These are phyloP conservation scores for Aspergillus sp. DNA, from an alignment of 2,329 filamentous ascomycete genomes.

Conservation along the genomic window DNA sequence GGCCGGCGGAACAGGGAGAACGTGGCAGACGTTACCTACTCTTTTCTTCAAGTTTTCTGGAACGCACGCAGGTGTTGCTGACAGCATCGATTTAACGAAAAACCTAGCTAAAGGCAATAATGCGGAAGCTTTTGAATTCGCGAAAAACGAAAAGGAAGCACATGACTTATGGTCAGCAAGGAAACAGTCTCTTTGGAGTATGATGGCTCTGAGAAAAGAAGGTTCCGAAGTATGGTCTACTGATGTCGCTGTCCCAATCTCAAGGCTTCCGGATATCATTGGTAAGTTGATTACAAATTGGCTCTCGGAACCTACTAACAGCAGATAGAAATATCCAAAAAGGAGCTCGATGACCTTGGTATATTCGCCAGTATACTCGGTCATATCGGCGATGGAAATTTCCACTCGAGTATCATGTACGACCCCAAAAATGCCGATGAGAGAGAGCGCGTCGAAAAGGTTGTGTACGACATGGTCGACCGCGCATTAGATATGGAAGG, in stretches of 20 bases:
- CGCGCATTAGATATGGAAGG: conserved; percentile 93
- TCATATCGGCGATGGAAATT: conserved; percentile 92
- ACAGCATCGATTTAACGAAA: conserved; percentile 71
- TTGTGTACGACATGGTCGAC: conserved; percentile 86
- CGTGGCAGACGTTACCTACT: conserved; percentile 42
- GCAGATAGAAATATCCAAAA: conserved; percentile 72
- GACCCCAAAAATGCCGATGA: conserved; percentile 69
- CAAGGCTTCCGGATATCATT: conserved; percentile 62
- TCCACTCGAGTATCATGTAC: conserved; percentile 91
- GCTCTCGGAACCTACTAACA: conserved; percentile 14
- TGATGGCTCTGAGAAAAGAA: conserved; percentile 56
- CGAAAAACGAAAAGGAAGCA: conserved; percentile 53
- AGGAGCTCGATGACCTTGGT: conserved; percentile 81
- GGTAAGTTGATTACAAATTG: conserved; percentile 34
- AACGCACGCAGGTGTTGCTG: conserved; percentile 72
- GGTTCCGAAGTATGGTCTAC: conserved; percentile 62
- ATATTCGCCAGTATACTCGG: conserved; percentile 85
- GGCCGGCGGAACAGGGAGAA: conserved; percentile 59
- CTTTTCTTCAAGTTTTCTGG: conserved; percentile 65
- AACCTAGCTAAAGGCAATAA: conserved; percentile 64
- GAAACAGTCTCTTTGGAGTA: conserved; percentile 62
- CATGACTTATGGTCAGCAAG: conserved; percentile 60
- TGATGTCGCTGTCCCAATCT: conserved; percentile 62
- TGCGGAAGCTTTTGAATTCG: conserved; percentile 56
- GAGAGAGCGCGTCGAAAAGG: conserved; percentile 71